Base-by-base conservation (phyloP, 208 protist species). In the Angomonas ambiguus region DNA sequence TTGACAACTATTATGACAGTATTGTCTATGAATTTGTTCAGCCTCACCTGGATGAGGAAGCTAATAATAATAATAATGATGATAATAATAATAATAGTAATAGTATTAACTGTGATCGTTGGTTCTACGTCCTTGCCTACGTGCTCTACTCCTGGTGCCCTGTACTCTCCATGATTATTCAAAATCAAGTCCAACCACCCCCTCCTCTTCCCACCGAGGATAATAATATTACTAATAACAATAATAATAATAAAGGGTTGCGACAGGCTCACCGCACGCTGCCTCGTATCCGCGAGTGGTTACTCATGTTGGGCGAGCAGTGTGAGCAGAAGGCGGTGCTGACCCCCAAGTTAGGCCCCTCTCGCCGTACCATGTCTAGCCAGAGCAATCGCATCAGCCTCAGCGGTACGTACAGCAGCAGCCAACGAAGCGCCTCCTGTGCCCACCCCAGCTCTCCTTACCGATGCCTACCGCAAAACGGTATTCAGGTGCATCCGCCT, bases 231-330 rank as follows among this genome's bases (percentile, higher is more conserved):
- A n/a, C 8, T 45, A 8, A 8, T n/a, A 45, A 45, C 38, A 16
- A 45, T 45, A 45, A 45, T 45, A 8, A 45, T 45, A 45, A 45
- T 45, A 45, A 45, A 45, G 38, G n/a, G n/a, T n/a, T n/a, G n/a
- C n/a, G n/a, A n/a, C n/a, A n/a, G n/a, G n/a, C n/a, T n/a, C n/a
- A n/a, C n/a, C n/a, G n/a, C n/a, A n/a, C n/a, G n/a, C n/a, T n/a
- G n/a, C n/a, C n/a, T n/a, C n/a, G n/a, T n/a, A n/a, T n/a, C n/a
- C n/a, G n/a, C n/a, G n/a, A n/a, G n/a, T n/a, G n/a, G n/a, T n/a
- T n/a, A n/a, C n/a, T n/a, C n/a, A n/a, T n/a, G n/a, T n/a, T n/a
- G n/a, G n/a, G n/a, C n/a, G n/a, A n/a, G n/a, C n/a, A n/a, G n/a
- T n/a, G n/a, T n/a, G n/a, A n/a, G n/a, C n/a, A n/a, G n/a, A n/a